Conservation (phyloP, 2,329 filamentous ascomycete species). For the Cladosporium phlei region DNA sequence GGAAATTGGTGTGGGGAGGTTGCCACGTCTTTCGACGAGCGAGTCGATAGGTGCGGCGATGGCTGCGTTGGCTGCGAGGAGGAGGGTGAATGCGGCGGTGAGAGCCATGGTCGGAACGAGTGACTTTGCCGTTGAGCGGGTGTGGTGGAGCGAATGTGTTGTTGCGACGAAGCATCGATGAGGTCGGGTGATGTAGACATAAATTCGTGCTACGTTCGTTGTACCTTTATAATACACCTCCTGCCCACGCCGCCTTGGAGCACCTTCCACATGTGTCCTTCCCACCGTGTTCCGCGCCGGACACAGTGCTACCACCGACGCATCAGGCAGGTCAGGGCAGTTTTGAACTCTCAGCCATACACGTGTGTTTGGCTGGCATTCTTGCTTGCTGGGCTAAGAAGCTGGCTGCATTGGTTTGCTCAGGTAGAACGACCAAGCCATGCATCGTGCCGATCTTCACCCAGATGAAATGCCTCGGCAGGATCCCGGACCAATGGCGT, state of each 20-base stretch:
- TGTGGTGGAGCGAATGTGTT: background rate
- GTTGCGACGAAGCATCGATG: too few species aligned
- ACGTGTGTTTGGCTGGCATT: constrained; percentile 6
- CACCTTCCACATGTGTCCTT: constrained; percentile 5
- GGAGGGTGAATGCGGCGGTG: constrained; percentile 18
- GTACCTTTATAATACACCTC: background rate
- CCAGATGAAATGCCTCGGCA: constrained; percentile 3
- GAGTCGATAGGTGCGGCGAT: constrained; percentile 23
- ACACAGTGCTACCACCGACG: background rate
- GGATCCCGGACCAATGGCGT: constrained; percentile 1
- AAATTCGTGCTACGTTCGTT: background rate
- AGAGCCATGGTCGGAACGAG: constrained; percentile 19
- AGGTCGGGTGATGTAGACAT: too few species aligned
- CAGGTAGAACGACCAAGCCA: constrained; percentile 1
- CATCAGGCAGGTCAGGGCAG: too few species aligned
- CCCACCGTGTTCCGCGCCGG: background rate
- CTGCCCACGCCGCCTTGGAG: background rate
- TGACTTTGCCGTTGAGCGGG: constrained; percentile 1
- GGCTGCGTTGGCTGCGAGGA: constrained; percentile 19
- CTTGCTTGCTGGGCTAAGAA: constrained; percentile 8
- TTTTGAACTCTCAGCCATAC: constrained; percentile 1
- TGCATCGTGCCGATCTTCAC: constrained; percentile 1
- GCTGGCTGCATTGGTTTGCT: constrained; percentile 8
- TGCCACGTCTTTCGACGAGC: constrained; percentile 22
- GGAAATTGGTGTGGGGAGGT: constrained; percentile 27